Conservation (phyloP, 23 red algal species). For the Gracilariopsis chorda region DNA sequence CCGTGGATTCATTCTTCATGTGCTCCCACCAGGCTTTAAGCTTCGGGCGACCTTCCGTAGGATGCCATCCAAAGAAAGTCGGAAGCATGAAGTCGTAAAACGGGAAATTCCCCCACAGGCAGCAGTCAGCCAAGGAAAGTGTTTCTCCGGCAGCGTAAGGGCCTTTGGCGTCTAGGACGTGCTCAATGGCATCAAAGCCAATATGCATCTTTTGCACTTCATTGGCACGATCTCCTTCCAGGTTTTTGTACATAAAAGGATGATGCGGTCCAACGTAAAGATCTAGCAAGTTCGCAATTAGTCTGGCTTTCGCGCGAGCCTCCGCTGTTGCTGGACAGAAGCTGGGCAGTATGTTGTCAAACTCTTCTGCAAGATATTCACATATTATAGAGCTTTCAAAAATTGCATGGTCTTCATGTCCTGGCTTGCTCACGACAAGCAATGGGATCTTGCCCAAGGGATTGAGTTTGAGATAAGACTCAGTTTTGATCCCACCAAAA, state of each 20-base stretch:
- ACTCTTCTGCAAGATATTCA: constrained; percentile 77
- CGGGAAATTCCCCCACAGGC: constrained; percentile 66
- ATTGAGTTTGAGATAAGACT: constrained; percentile 53
- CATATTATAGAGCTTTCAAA: constrained; percentile 78
- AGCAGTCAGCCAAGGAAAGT: constrained; percentile 75
- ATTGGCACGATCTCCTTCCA: constrained; percentile 13
- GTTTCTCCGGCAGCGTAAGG: constrained; percentile 60
- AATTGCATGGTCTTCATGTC: constrained; percentile 5
- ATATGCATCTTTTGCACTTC: constrained; percentile 18
- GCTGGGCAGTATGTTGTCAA: constrained; percentile 13
- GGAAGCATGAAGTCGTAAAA: constrained; percentile 83
- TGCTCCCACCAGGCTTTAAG: constrained; percentile 64
- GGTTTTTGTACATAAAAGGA: constrained; percentile 75
- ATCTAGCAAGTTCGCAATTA: constrained; percentile 57
- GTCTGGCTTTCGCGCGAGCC: constrained; percentile 65
- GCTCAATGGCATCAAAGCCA: constrained; percentile 66
- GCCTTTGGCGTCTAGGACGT: constrained; percentile 29
- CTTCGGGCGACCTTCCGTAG: constrained; percentile 62
- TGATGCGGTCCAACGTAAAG: constrained; percentile 77
- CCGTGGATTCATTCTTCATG: constrained; percentile 53
- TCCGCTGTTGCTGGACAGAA: constrained; percentile 59
- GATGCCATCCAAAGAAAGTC: constrained; percentile 60
- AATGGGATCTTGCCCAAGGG: constrained; percentile 77
- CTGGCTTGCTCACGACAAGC: constrained; percentile 9
- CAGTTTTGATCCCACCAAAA: constrained; percentile 60